Percentiles rank a stretch among this genome's conserved stretches.
Conservation (phyloP, 768 basidiomycete genomes). For the Suillus ampliporus region DNA sequence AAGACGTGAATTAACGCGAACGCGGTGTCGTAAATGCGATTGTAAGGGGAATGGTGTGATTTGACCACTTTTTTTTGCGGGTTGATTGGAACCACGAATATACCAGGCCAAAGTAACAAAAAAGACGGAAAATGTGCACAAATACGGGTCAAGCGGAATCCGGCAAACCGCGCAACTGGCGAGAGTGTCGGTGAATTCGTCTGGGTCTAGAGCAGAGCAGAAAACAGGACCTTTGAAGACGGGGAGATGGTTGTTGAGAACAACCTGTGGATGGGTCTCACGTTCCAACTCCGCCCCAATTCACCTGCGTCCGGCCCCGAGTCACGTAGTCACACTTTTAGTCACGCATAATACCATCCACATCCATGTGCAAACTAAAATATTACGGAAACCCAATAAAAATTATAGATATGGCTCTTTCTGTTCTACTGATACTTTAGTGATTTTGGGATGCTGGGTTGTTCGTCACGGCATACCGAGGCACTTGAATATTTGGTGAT, state of each 20-base stretch:
- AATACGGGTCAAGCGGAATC: conserved; percentile 18
- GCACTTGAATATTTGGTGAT: background rate
- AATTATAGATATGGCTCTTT: background rate
- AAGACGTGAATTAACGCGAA: conserved; percentile 36
- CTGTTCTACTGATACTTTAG: background rate
- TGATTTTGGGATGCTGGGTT: background rate
- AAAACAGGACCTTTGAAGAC: conserved; percentile 13
- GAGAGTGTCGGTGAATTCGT: conserved; percentile 4
- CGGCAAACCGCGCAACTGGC: conserved; percentile 11
- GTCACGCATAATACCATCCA: conserved; percentile 7
- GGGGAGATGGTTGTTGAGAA: conserved; percentile 40
- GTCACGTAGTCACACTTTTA: conserved; percentile 27
- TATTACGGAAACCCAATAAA: background rate
- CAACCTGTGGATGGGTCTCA: conserved; percentile 39
- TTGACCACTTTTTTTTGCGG: conserved; percentile 27
- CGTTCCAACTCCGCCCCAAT: conserved; percentile 41
- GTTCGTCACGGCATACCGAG: background rate
- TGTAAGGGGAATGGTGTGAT: conserved; percentile 12
- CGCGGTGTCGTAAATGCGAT: conserved; percentile 15
- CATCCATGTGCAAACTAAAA: background rate
- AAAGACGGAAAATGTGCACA: conserved; percentile 20
- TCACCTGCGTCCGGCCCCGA: conserved; percentile 24
- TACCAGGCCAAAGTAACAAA: conserved; percentile 13
- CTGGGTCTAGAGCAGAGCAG: conserved; percentile 5
- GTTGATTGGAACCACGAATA: conserved; percentile 13